Base-by-base conservation (phyloP, 139 green algal species). In the Coelastrella sp. region DNA sequence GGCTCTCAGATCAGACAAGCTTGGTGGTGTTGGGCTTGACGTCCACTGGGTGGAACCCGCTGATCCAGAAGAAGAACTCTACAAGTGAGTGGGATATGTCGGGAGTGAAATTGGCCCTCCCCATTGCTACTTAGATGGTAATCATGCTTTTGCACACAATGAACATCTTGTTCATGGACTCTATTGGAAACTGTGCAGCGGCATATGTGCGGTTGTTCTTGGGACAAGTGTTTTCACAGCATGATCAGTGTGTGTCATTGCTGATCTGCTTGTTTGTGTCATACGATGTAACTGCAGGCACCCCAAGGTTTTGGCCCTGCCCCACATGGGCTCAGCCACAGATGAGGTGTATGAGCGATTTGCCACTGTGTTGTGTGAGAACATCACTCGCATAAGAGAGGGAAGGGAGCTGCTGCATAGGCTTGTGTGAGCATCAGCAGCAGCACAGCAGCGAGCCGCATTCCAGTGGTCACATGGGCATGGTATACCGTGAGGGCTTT, bases 21-120 rank as follows among this genome's bases (percentile, higher is more conserved):
- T 93, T 7, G 89, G 59, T 4, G 92, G 92, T 25, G 88, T 89
- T 34, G 91, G 91, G 15, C 78, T 94, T 43, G 91, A 94, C 62
- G 90, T 90, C 13, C 86, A 92, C 43, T 91, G 86, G 87, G 75
- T 82, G 63, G 91, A 94, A 76, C 91, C 91, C 25, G 87, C 86
- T 37, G 87, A 93, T 38, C 84, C 78, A 19, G 19, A 83, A 23
- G 88, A 94, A 32, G 53, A 77, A 11, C 80, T 94, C 43, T 92
- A 91, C 69, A 74, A 62, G 75, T 82, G 53, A 68, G 15, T 48
- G 27, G 53, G n/a, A n/a, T n/a, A n/a, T n/a, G n/a, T n/a, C n/a
- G n/a, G n/a, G n/a, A n/a, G n/a, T n/a, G n/a, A n/a, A n/a, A n/a
- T n/a, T n/a, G n/a, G n/a, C n/a, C n/a, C n/a, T n/a, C n/a, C n/a